Base-by-base conservation (phyloP, 768 basidiomycete species). In the Suillus lakei region DNA sequence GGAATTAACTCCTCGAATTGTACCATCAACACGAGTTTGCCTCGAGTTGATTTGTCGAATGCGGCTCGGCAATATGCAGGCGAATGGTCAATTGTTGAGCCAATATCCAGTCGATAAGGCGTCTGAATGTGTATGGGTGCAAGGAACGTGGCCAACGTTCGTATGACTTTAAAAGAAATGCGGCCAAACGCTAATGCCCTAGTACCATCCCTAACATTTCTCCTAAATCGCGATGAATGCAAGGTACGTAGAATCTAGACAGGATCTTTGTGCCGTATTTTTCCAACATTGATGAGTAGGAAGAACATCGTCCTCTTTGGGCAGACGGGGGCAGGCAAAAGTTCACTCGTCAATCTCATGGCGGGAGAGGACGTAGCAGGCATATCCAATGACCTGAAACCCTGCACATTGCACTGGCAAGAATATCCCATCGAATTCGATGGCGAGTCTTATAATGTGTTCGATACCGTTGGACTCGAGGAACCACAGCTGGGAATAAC, bases 241-340 rank as follows among this genome's bases (percentile, higher is more conserved):
- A 10, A 32, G 30, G 51, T 53, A 18, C 51, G 51, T 32, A 21
- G 16, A 21, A 21, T 53, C 18, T 12, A 21, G 51, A 21, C 18
- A 53, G 12, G 18, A 30, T 53, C 30, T 10, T 21, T 30, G 21
- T 32, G 18, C 4, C 2, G 8, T 12, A 32, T 54, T 32, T 21
- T 21, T 10, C 2, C 0, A 54, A 54, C 30, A 13, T 32, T 32
- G 10, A 32, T 54, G 2, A 32, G 30, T 32, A 21, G 18, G 2
- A 54, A 72, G 39, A 83, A 83, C 41, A 70, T 83, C 46, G 69
- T 84, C 3, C 64, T 84, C 23, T 82, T 83, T 48, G 82, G 82
- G 5, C 80, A 81, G 65, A 73, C 78, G 1, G 80, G 82, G 23
- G 66, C 74, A n/a, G 76, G 75, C 7, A 76, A 78, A 60, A 75